Conservation (phyloP, 345 rosid genomes). For the Mallotus nudiflorus region DNA sequence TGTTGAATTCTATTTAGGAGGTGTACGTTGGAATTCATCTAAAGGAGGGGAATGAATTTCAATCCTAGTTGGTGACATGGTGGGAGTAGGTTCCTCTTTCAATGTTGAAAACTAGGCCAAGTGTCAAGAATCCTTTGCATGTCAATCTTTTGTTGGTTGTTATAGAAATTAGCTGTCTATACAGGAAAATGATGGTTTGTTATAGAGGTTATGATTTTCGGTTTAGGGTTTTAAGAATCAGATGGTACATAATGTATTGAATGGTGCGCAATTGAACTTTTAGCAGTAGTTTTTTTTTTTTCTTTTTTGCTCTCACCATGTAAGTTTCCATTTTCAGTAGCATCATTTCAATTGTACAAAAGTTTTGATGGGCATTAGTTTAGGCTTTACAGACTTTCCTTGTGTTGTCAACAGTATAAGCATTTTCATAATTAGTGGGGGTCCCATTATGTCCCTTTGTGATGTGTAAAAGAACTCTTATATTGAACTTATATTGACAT, state of each 20-base stretch:
- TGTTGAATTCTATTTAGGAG: not conserved
- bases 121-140: too few relatives aligned
- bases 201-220: too few relatives aligned
- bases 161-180: not conserved
- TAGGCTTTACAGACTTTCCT: not conserved
- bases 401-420: not conserved
- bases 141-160: not conserved
- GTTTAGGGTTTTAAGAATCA: not conserved
- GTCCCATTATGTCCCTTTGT: too few relatives aligned
- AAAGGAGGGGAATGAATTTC: not conserved
- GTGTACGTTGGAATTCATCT: not conserved
- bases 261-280: too few relatives aligned
- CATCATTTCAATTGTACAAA: not conserved
- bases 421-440: not conserved
- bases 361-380: not conserved
- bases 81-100: not conserved
- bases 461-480: not conserved
- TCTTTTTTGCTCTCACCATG: too few relatives aligned
- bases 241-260: too few relatives aligned
- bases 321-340: not conserved
- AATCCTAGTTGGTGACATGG: not conserved
- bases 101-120: not conserved
- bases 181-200: not conserved
- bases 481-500: too few relatives aligned
- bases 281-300: too few relatives aligned